A percentile compares a stretch with the other conserved stretches of the same genome.
phyloP scores from a whole-genome alignment of 345 rosid genomes.

The Eutrema japonicum region DNA sequence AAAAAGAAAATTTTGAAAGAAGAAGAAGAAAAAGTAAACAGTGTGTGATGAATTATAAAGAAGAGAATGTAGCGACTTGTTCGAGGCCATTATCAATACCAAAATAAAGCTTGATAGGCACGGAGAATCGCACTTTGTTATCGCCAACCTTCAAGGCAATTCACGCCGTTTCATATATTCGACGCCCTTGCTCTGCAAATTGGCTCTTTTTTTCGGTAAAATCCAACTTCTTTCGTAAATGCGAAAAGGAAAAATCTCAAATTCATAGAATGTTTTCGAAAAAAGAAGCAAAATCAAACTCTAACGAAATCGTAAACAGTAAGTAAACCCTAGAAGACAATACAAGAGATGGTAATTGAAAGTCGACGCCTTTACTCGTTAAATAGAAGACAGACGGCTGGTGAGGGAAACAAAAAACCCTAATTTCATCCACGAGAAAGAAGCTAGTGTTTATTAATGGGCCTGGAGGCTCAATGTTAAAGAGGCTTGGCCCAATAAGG shows the following conservation, averaged over 20 bases:
- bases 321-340: not conserved
- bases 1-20: not conserved
- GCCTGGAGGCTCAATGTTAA: not conserved
- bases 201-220: slow-evolving; percentile 46
- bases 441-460: not conserved
- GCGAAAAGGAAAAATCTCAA: no score
- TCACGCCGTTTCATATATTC: slow-evolving; percentile 48
- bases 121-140: slow-evolving; percentile 66
- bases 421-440: slow-evolving; percentile 16
- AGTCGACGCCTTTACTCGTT: not conserved
- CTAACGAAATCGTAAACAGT: not conserved
- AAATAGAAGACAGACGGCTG: slow-evolving; percentile 28
- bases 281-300: not conserved
- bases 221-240: not conserved
- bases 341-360: not conserved
- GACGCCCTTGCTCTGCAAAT: slow-evolving; percentile 80
- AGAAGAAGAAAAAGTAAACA: no score
- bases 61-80: slow-evolving; percentile 57
- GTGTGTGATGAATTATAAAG: not conserved
- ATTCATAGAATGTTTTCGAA: not conserved
- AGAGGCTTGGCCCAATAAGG: slow-evolving; percentile 24
- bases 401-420: not conserved
- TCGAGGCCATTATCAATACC: slow-evolving; percentile 73
- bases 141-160: slow-evolving; percentile 85
- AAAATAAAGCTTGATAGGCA: slow-evolving; percentile 57